Percentiles rank a stretch among this genome's conserved stretches.
These are phyloP conservation scores for Fonsecaea pugnacius DNA, from an alignment of 2,329 filamentous ascomycete genomes.

Conservation along the genomic window DNA sequence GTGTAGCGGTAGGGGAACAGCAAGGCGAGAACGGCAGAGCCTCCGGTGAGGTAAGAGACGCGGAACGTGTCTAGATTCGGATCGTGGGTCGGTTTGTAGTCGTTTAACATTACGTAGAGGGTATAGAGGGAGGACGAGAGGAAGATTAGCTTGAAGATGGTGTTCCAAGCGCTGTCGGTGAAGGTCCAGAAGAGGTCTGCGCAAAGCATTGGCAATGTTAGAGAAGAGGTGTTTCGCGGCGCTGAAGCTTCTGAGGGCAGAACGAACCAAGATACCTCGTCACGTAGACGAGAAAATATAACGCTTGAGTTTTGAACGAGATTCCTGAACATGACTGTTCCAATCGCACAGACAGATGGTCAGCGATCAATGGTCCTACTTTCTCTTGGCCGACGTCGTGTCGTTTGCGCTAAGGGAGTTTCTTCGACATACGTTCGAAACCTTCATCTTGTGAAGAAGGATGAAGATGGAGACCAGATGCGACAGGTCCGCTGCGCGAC, in stretches of 20 bases:
- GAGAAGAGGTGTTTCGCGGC: conserved; percentile 13
- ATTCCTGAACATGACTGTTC: conserved; percentile 89
- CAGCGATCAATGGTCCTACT: neutral
- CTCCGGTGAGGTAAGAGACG: conserved; percentile 84
- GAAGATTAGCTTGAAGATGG: conserved; percentile 94
- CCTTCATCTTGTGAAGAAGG: conserved; percentile 93
- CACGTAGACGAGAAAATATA: conserved; percentile 92
- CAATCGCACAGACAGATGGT: neutral
- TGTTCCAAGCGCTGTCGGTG: conserved; percentile 84
- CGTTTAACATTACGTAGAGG: conserved; percentile 96
- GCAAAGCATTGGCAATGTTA: neutral
- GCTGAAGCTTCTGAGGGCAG: neutral
- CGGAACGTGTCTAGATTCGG: conserved; percentile 97
- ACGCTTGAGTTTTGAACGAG: conserved; percentile 96
- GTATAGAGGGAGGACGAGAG: conserved; percentile 89
- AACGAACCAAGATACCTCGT: conserved; percentile 82
- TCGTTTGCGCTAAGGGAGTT: conserved; percentile 9
- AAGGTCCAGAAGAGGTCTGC: conserved; percentile 84
- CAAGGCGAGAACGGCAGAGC: conserved; percentile 76
- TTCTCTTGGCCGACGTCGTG: neutral
- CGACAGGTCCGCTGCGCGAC: conserved; percentile 78
- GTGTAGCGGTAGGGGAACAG: conserved; percentile 86
- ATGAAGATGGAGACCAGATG: conserved; percentile 94
- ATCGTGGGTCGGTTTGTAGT: conserved; percentile 97
- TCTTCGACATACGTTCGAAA: conserved; percentile 72